These are phyloP conservation scores for Suillus subalutaceus DNA, from an alignment of 768 basidiomycete species.

Conservation along the genomic window DNA sequence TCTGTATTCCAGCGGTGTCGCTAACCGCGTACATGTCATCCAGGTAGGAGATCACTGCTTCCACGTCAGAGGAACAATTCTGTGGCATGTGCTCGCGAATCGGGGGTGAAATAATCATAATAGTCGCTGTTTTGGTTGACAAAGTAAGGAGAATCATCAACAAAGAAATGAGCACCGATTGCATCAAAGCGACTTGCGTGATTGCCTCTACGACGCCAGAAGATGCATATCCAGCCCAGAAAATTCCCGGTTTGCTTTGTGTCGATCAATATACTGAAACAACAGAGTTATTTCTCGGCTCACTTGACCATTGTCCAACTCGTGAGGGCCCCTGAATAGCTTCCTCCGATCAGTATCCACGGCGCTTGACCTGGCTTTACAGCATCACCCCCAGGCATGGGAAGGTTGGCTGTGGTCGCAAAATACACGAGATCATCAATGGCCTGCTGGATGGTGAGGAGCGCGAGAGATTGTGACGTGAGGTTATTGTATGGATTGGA, in stretches of 20 bases:
- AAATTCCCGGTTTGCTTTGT: slow-evolving; percentile 41
- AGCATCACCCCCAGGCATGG: slow-evolving; percentile 66
- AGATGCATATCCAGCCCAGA: slow-evolving; percentile 46
- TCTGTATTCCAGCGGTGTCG: slow-evolving; percentile 49
- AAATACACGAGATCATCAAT: slow-evolving; percentile 76
- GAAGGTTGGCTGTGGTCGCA: slow-evolving; percentile 62
- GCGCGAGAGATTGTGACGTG: slow-evolving; percentile 53
- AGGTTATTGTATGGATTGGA: slow-evolving; percentile 72
- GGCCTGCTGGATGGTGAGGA: slow-evolving; percentile 74
- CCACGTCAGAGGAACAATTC: slow-evolving; percentile 76
- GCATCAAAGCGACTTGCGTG: slow-evolving; percentile 30
- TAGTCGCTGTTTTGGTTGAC: slow-evolving; percentile 18
- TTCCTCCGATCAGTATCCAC: slow-evolving; percentile 47
- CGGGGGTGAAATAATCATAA: slow-evolving; percentile 67
- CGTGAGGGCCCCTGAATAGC: slow-evolving; percentile 48
- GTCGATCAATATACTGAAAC: slow-evolving; percentile 7
- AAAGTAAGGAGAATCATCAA: slow-evolving; percentile 3
- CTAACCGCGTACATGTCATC: slow-evolving; percentile 56
- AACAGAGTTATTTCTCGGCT: slow-evolving; percentile 18
- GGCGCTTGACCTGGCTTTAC: slow-evolving; percentile 55
- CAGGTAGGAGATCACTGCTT: slow-evolving; percentile 62
- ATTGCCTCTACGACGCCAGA: slow-evolving; percentile 51
- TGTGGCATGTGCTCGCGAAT: slow-evolving; percentile 65
- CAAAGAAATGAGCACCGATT: background rate
- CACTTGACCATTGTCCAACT: slow-evolving; percentile 75